Conservation (phyloP, 208 protist species). For the Trypanosoma scelopori region DNA sequence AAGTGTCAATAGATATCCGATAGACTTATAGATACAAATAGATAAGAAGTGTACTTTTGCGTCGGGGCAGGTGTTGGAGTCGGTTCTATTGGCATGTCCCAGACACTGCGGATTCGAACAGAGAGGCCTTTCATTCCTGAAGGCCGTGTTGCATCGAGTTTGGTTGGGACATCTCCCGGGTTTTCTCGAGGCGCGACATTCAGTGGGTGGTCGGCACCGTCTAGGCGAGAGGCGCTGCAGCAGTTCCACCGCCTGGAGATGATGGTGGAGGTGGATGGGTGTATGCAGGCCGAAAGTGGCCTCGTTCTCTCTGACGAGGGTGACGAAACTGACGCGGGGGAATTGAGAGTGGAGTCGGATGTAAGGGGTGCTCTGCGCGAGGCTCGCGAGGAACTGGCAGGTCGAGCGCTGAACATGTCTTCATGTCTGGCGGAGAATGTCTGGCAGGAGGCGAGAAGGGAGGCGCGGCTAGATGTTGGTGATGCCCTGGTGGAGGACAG, state of each 20-base stretch:
- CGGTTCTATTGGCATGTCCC: conserved; percentile 3
- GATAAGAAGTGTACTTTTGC: background rate
- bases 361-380: conserved; percentile 5
- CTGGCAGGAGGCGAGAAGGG: conserved; percentile 13
- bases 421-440: conserved; percentile 8
- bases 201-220: conserved; percentile 2
- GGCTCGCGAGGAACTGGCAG: conserved; percentile 17
- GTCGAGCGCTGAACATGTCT: conserved; percentile 11
- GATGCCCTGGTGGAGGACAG: background rate
- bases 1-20: no score
- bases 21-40: background rate
- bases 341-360: background rate
- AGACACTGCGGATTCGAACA: conserved; percentile 22
- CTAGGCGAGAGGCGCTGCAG: conserved; percentile 24
- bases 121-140: conserved; percentile 4
- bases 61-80: no score
- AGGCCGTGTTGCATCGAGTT: background rate
- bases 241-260: conserved; percentile 31
- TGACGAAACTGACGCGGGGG: background rate
- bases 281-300: conserved; percentile 14
- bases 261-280: conserved; percentile 26
- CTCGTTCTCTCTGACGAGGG: conserved; percentile 28
- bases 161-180: background rate
- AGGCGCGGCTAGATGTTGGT: conserved; percentile 9
- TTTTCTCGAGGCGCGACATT: conserved; percentile 10